Base-by-base conservation (phyloP, 768 basidiomycete species). In the Boletus reticuloceps region DNA sequence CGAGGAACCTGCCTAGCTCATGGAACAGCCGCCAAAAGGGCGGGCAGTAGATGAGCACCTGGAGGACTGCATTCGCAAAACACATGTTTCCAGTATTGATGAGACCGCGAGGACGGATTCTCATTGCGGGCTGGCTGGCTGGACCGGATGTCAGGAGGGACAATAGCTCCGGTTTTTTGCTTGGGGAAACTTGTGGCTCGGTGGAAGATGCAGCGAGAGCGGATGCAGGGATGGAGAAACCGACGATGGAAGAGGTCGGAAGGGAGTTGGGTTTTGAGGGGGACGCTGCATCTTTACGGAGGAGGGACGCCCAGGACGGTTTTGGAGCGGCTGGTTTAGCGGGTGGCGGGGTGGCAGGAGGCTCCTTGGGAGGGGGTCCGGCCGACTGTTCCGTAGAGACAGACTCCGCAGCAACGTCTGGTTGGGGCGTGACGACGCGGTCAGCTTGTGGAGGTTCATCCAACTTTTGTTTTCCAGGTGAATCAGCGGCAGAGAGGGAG, bases 11-110 rank as follows among this genome's bases (percentile, higher is more conserved):
- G 29, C 82, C 88, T 3, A 98, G 74, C 58, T 89, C 86, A 20
- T 72, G 75, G 65, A 99, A 89, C 36, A 98, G 71, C 44, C 78
- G 78, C 64, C 86, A 85, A 70, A 98, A 98, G 1, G 89, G 91
- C n/a, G 82, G 79, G 62, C 89, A 93, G 70, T 94, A 96, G 1
- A 95, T 82, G 29, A 99, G 78, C 2, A 89, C 83, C 74, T 98
- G 96, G 32, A 99, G 75, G 22, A 98, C 90, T 0, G 94, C 85
- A 64, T 98, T 99, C 29, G 94, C 94, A 67, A 98, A 99, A 69
- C 96, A 99, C 86, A 98, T 87, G 72, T 99, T 99, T 1, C 96
- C 95, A 3, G 84, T 88, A 71, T 99, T 99, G 61, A 98, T 79
- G 47, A 99, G 74, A 6, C 96, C 96, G 14, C 95, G 79, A 1